These are phyloP conservation scores for Ogataea siamensis DNA, from an alignment of 805 yeast genomes.

Conservation along the genomic window DNA sequence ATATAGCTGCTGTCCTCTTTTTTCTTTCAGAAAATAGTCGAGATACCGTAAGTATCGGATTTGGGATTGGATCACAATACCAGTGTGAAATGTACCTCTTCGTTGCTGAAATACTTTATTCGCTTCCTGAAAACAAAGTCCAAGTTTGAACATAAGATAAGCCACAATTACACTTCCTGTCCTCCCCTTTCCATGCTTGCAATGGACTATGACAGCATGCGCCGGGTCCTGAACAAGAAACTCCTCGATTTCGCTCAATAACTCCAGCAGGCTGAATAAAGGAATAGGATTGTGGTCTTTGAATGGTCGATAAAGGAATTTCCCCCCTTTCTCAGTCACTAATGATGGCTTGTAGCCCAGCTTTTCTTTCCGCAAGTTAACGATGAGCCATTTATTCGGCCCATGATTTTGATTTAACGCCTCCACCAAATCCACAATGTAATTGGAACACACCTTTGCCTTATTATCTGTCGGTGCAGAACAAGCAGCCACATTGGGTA, in stretches of 20 bases:
- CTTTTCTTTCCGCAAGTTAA: slow-evolving; percentile 68
- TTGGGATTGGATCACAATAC: slow-evolving; percentile 74
- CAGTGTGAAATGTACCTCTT: slow-evolving; percentile 56
- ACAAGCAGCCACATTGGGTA: slow-evolving; percentile 64
- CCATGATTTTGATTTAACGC: slow-evolving; percentile 49
- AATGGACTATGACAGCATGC: slow-evolving; percentile 64
- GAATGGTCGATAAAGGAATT: slow-evolving; percentile 51
- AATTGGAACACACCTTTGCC: slow-evolving; percentile 50
- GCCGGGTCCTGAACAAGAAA: slow-evolving; percentile 40
- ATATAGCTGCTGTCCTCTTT: slow-evolving; percentile 8
- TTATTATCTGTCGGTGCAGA: slow-evolving; percentile 64
- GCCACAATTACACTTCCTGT: slow-evolving; percentile 78
- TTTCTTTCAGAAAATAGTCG: slow-evolving; percentile 16
- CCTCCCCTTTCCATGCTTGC: slow-evolving; percentile 90
- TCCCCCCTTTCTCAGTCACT: slow-evolving; percentile 37
- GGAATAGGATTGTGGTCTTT: slow-evolving; percentile 80
- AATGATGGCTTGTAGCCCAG: slow-evolving; percentile 33
- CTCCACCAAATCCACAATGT: slow-evolving; percentile 47
- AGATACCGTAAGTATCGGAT: slow-evolving; percentile 61
- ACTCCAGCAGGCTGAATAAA: slow-evolving; percentile 44
- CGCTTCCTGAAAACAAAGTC: slow-evolving; percentile 43
- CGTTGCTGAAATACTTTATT: slow-evolving; percentile 49
- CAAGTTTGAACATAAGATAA: slow-evolving; percentile 53
- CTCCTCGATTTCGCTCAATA: slow-evolving; percentile 44
- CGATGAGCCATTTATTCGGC: slow-evolving; percentile 59